phyloP scores from a whole-genome alignment of 805 yeast genomes.

The Kockiozyma suomiensis region DNA sequence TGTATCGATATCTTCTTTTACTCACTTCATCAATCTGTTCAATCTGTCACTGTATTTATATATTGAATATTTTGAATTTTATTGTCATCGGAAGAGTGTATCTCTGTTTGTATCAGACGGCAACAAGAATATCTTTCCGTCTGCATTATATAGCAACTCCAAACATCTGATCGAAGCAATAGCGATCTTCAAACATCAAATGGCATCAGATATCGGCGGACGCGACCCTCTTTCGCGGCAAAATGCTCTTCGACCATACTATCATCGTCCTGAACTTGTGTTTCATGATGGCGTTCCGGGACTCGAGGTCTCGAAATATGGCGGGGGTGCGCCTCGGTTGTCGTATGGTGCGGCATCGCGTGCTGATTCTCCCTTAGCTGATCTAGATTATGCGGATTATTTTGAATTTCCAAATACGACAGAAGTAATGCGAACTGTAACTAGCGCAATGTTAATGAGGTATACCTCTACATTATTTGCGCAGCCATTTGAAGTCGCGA shows the following conservation, averaged over 20 bases:
- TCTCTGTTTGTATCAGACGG: too few species aligned
- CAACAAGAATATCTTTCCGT: too few species aligned
- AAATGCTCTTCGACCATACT: constrained; percentile 27
- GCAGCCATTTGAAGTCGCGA: constrained; percentile 87
- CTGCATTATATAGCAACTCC: too few species aligned
- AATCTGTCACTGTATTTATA: too few species aligned
- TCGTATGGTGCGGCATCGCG: constrained; percentile 4
- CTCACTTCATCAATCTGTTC: background rate
- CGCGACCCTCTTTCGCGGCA: background rate
- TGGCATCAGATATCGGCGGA: background rate
- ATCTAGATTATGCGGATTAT: constrained; percentile 36
- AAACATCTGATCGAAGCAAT: background rate
- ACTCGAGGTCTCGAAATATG: constrained; percentile 10
- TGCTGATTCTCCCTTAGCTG: constrained; percentile 24
- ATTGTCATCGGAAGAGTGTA: background rate
- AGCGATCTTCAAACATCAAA: background rate
- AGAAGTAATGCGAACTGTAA: constrained; percentile 19
- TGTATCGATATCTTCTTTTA: background rate
- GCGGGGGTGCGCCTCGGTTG: background rate
- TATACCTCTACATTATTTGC: constrained; percentile 69
- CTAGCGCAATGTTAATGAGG: constrained; percentile 49
- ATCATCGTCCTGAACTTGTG: constrained; percentile 30
- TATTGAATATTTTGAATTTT: background rate
- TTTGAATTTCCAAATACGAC: constrained; percentile 30
- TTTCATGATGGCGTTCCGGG: constrained; percentile 31